Base-by-base conservation (phyloP, 2,329 filamentous ascomycete species). In the Hypoxylon sp. region DNA sequence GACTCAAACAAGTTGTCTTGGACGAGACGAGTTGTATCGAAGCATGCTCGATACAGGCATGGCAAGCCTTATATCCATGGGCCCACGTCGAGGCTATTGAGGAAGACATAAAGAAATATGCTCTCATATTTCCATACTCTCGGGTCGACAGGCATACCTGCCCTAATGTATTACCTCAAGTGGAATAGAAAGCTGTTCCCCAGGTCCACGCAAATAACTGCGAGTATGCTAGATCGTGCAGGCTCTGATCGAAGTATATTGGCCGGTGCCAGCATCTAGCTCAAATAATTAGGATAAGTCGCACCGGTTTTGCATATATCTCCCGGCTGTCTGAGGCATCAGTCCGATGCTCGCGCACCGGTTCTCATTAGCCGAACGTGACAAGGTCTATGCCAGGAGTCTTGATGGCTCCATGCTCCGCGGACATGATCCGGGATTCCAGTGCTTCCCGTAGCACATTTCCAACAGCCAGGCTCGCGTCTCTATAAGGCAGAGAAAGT, bases 191-290 rank as follows among this genome's bases (percentile, higher is more conserved):
- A 26, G 15, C n/a, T n/a, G n/a, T n/a, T n/a, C n/a, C n/a, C n/a
- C n/a, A n/a, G n/a, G n/a, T n/a, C n/a, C n/a, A n/a, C n/a, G n/a
- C 55, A 24, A 38, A n/a, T 40, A 29, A 2, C 33, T 26, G n/a
- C 13, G n/a, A 21, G 38, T 49, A 50, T 41, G 43, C 13, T 18
- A 58, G 50, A 47, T 53, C 41, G 23, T 55, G 48, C 43, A 59
- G 31, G 35, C 35, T 18, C 4, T 37, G 23, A 38, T 46, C 26
- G 26, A 51, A 31, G 24, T 31, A 38, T 6, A 52, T 45, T 38
- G 38, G 21, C 21, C 8, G 42, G 13, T 5, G 18, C 37, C 20
- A 3, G 27, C 17, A 15, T 33, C 23, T 15, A 21, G 15, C 18
- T 41, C 17, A 18, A 15, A 4, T 38, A 13, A 21, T 26, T 15